Conservation (phyloP, 345 rosid genomes). For the Erucastrum elatum region DNA sequence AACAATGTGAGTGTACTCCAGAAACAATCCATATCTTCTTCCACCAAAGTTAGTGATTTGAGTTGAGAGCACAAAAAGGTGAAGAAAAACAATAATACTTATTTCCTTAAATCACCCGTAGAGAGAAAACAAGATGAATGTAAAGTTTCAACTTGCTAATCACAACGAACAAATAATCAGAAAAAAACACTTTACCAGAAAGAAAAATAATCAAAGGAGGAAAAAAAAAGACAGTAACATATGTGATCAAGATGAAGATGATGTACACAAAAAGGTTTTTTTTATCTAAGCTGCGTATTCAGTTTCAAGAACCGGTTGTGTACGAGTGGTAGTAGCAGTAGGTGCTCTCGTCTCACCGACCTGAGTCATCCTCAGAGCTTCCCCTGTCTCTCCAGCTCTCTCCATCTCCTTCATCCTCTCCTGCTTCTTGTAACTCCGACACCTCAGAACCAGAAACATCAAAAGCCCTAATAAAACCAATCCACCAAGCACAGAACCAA, state of each 20-base stretch:
- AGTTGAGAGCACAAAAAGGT: constrained; percentile 30
- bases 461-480: constrained; percentile 52
- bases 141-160: constrained; percentile 35
- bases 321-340: constrained; percentile 71
- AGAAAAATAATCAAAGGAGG: constrained; percentile 5
- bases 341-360: constrained; percentile 90
- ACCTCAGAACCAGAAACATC: constrained; percentile 52
- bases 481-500: constrained; percentile 82
- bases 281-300: constrained; percentile 69
- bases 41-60: constrained; percentile 44
- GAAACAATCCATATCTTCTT: constrained; percentile 36
- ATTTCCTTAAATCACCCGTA: constrained; percentile 38
- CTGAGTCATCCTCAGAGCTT: constrained; percentile 70
- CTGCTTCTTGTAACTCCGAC: constrained; percentile 53
- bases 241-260: constrained; percentile 20
- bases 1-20: constrained; percentile 40
- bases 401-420: constrained; percentile 84
- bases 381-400: constrained; percentile 92
- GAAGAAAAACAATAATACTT: constrained; percentile 44
- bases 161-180: constrained; percentile 37
- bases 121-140: constrained; percentile 35
- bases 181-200: constrained; percentile 35
- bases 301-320: constrained; percentile 81
- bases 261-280: constrained; percentile 23
- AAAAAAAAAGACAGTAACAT: constrained; percentile 15